Conservation (phyloP, 495 filamentous ascomycete genomes). For the Penicillium canariense region DNA sequence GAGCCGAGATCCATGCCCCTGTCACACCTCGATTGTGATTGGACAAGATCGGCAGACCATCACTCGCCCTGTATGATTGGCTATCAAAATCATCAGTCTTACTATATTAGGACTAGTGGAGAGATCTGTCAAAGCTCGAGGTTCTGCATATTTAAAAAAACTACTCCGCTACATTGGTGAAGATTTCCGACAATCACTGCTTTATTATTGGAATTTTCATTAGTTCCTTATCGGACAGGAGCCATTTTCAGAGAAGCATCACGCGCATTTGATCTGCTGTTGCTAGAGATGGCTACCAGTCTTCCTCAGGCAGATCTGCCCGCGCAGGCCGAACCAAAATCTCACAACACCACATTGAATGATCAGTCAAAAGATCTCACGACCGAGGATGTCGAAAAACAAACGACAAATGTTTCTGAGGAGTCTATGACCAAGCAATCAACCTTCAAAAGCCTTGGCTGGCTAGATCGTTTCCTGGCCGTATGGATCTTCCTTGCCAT, state of each 20-base stretch:
- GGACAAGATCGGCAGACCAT: constrained; percentile 6
- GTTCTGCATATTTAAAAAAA: constrained; percentile 6
- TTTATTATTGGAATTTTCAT: background rate
- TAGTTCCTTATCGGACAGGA: no score
- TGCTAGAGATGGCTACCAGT: constrained; percentile 8
- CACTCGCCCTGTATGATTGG: constrained; percentile 14
- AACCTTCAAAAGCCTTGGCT: constrained; percentile 57
- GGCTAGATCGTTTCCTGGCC: constrained; percentile 74
- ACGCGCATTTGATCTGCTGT: constrained; percentile 4
- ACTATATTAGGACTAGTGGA: constrained; percentile 2
- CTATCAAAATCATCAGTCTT: constrained; percentile 5
- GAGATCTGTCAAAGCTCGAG: background rate
- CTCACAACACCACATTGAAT: constrained; percentile 2
- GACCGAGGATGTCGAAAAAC: constrained; percentile 18
- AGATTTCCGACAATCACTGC: background rate
- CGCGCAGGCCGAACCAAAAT: constrained; percentile 1
- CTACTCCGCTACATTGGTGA: background rate
- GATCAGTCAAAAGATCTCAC: background rate
- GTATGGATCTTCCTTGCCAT: constrained; percentile 88
- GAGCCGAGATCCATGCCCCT: constrained; percentile 10
- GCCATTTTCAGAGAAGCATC: constrained; percentile 1
- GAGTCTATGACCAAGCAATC: constrained; percentile 16
- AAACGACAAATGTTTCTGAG: background rate
- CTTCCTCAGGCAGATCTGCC: constrained; percentile 6
- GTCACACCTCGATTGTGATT: constrained; percentile 13